Percentiles rank a stretch among this genome's conserved stretches.
Conservation (phyloP, 2,329 filamentous ascomycete genomes). For the Cladosporium oxysporum region DNA sequence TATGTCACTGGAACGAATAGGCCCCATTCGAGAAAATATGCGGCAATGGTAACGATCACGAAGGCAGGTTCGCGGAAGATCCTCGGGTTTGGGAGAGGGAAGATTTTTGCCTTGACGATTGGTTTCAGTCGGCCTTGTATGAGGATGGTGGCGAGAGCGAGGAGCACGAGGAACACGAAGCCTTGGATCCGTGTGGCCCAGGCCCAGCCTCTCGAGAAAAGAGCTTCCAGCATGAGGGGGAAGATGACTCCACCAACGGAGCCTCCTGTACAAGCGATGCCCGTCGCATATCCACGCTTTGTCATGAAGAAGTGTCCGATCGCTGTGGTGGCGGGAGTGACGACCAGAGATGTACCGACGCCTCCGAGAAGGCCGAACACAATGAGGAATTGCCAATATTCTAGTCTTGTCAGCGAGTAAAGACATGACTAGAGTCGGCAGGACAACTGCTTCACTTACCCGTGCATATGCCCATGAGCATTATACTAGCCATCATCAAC, state of each 20-base stretch:
- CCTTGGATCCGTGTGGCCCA: constrained; percentile 49
- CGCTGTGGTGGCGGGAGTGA: constrained; percentile 76
- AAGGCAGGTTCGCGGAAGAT: constrained; percentile 45
- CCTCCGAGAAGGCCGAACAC: constrained; percentile 74
- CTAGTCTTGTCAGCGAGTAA: neutral
- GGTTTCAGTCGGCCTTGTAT: constrained; percentile 21
- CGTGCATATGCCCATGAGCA: constrained; percentile 68
- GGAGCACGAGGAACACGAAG: constrained; percentile 45
- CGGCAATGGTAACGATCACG: constrained; percentile 41
- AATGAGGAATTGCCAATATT: constrained; percentile 45
- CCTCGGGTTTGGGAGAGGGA: constrained; percentile 44
- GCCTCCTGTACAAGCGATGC: constrained; percentile 71
- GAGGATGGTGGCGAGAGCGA: constrained; percentile 36
- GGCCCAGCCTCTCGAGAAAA: constrained; percentile 45
- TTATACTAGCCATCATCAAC: constrained; percentile 67
- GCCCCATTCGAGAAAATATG: constrained; percentile 49
- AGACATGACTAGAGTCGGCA: neutral
- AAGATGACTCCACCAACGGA: constrained; percentile 49
- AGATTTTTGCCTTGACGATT: constrained; percentile 36
- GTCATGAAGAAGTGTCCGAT: constrained; percentile 75
- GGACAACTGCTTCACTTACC: neutral
- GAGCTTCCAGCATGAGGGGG: constrained; percentile 46
- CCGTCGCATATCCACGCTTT: constrained; percentile 59
- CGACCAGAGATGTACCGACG: constrained; percentile 72
- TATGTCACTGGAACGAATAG: constrained; percentile 71